Percentiles rank a stretch among this genome's conserved stretches.
Conservation (phyloP, 129 eudicot species). For the Sambucus nigra region DNA sequence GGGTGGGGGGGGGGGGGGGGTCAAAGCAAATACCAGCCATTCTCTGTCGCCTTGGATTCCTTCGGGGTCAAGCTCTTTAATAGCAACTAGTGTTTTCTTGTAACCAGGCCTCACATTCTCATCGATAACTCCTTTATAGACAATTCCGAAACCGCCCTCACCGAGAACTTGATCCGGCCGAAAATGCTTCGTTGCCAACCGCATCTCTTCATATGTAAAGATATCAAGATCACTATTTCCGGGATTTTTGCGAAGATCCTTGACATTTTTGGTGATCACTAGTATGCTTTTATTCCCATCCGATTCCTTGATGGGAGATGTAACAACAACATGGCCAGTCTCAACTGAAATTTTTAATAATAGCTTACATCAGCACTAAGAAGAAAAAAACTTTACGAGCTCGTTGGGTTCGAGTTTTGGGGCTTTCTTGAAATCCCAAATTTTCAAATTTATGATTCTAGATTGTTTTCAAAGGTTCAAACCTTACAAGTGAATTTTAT, state of each 20-base stretch:
- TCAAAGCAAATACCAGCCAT: slow-evolving; percentile 88
- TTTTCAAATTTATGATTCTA: too few relatives aligned
- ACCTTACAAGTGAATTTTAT: too few relatives aligned
- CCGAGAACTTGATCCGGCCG: slow-evolving; percentile 81
- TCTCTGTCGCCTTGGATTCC: slow-evolving; percentile 92
- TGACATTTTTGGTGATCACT: slow-evolving; percentile 62
- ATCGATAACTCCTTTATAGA: slow-evolving; percentile 83
- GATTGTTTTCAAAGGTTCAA: too few relatives aligned
- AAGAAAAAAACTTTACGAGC: too few relatives aligned
- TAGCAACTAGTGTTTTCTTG: slow-evolving; percentile 57
- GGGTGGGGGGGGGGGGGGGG: too few relatives aligned
- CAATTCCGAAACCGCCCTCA: slow-evolving; percentile 95
- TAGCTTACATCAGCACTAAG: too few relatives aligned
- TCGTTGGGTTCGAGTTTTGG: too few relatives aligned
- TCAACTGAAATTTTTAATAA: too few relatives aligned
- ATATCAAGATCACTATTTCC: slow-evolving; percentile 79
- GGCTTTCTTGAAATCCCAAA: too few relatives aligned
- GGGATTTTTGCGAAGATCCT: slow-evolving; percentile 62
- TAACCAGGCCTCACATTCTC: slow-evolving; percentile 76
- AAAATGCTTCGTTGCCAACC: slow-evolving; percentile 69
- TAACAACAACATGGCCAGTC: too few relatives aligned
- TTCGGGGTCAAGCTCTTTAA: slow-evolving; percentile 85
- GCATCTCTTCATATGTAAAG: slow-evolving; percentile 89
- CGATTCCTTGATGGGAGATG: too few relatives aligned
- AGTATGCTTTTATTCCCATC: slow-evolving; percentile 27